These are phyloP conservation scores for Eutrema yunnanense DNA, from an alignment of 345 rosid genomes.

Conservation along the genomic window DNA sequence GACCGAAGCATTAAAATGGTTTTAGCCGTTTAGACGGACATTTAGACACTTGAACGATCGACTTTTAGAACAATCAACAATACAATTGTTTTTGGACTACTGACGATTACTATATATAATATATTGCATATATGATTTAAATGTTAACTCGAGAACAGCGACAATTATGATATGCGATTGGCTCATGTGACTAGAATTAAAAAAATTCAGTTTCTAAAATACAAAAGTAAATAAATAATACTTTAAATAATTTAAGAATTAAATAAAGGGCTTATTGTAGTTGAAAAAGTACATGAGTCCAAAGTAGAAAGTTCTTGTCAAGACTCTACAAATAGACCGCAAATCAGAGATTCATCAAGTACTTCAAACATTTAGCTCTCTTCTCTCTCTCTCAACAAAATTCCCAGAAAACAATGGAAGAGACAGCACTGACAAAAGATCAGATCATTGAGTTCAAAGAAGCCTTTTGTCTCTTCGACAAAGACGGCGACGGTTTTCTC, in stretches of 20 bases:
- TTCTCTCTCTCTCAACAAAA: neutral
- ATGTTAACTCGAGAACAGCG: neutral
- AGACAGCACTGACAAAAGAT: constrained; percentile 37
- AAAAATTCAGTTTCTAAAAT: neutral
- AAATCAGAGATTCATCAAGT: constrained; percentile 1
- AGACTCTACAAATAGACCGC: constrained; percentile 18
- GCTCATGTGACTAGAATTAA: constrained; percentile 22
- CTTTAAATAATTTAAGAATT: neutral
- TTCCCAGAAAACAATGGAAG: constrained; percentile 13
- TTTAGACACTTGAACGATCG: neutral
- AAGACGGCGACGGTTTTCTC: constrained; percentile 68
- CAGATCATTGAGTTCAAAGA: constrained; percentile 55
- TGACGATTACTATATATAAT: neutral
- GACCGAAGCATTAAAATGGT: too few relatives aligned
- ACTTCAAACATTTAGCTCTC: neutral
- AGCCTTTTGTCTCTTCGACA: constrained; percentile 66
- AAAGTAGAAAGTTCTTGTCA: constrained; percentile 15
- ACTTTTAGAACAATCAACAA: neutral
- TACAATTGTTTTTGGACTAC: neutral
- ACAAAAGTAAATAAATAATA: neutral
- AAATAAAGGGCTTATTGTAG: neutral
- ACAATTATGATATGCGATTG: neutral
- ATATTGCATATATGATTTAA: neutral
- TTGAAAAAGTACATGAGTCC: constrained; percentile 20
- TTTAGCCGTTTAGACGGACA: neutral